Evolutionary conservation across 1,284 basidiomycete species (phyloP).

Genomic region (Apiotrichum gracile): DNA sequence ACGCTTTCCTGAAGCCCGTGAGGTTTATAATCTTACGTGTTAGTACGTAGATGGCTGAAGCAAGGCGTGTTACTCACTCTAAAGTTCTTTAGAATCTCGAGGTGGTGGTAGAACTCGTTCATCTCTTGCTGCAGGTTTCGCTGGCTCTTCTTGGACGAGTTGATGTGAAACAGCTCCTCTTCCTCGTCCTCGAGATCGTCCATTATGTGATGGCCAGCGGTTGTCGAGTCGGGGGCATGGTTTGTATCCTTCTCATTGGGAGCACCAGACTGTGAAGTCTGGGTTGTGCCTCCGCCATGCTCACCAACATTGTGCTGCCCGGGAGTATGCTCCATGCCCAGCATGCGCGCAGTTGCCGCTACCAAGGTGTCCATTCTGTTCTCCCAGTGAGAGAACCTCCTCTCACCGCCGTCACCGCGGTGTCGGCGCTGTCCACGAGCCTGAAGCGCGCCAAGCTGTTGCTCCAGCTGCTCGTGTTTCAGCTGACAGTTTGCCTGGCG

Average conservation of each 20-base stretch:
- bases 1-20: slow-evolving; percentile 80
- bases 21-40: slow-evolving; percentile 60
- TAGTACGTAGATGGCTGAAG: too few relatives aligned
- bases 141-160: slow-evolving; percentile 57
- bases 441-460: background rate
- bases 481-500: background rate
- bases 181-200: background rate
- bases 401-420: too few relatives aligned
- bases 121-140: slow-evolving; percentile 74
- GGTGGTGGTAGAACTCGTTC: slow-evolving; percentile 73
- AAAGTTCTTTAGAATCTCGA: slow-evolving; percentile 76
- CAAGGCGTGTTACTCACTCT: slow-evolving; percentile 46
- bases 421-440: background rate
- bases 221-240: too few relatives aligned
- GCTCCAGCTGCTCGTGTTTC: background rate
- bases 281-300: background rate
- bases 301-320: background rate
- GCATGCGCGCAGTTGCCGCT: background rate
- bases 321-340: background rate
- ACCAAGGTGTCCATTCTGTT: background rate
- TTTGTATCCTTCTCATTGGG: background rate
- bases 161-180: slow-evolving; percentile 68
- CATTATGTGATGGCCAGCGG: background rate
- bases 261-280: background rate
- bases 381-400: background rate